Percentiles rank a stretch among this genome's conserved stretches.
phyloP scores from a whole-genome alignment of 345 rosid species.

The Lepidium aucheri region DNA sequence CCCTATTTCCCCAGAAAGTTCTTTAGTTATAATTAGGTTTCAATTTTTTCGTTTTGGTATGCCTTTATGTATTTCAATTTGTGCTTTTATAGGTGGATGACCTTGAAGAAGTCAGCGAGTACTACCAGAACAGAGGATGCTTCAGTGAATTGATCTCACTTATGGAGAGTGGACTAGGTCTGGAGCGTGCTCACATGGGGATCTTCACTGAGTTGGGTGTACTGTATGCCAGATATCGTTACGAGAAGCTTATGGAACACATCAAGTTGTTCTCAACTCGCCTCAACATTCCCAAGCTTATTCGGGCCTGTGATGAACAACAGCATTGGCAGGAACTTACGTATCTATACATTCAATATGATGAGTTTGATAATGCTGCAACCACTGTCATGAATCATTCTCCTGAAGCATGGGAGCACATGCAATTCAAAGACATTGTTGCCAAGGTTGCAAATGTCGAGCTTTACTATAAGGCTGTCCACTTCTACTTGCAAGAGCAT shows the following conservation, averaged over 20 bases:
- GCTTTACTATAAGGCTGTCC: conserved; percentile 95
- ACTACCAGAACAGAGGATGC: conserved; percentile 97
- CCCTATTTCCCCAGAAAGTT: neutral
- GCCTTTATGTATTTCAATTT: conserved; percentile 4
- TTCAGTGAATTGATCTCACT: conserved; percentile 96
- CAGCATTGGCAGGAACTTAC: conserved; percentile 99
- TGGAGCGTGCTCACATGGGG: conserved; percentile 99
- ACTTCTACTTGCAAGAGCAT: conserved; percentile 98
- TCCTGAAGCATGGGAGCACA: conserved; percentile 99
- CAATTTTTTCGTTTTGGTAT: neutral
- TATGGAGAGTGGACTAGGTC: conserved; percentile 98
- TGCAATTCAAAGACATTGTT: conserved; percentile 94
- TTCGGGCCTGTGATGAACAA: conserved; percentile 97
- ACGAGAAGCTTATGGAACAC: conserved; percentile 99
- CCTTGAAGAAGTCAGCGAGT: conserved; percentile 95
- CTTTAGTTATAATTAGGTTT: neutral
- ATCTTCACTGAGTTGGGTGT: conserved; percentile 98
- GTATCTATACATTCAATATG: conserved; percentile 80
- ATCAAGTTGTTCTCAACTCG: conserved; percentile 96
- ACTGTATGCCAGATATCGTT: conserved; percentile 92
- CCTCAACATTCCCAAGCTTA: conserved; percentile 96
- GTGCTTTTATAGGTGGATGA: conserved; percentile 73
- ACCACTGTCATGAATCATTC: conserved; percentile 99
- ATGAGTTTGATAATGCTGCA: conserved; percentile 98
- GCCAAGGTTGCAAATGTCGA: conserved; percentile 98